These are phyloP conservation scores for Cercophora scortea DNA, from an alignment of 495 filamentous ascomycete genomes.

Conservation along the genomic window DNA sequence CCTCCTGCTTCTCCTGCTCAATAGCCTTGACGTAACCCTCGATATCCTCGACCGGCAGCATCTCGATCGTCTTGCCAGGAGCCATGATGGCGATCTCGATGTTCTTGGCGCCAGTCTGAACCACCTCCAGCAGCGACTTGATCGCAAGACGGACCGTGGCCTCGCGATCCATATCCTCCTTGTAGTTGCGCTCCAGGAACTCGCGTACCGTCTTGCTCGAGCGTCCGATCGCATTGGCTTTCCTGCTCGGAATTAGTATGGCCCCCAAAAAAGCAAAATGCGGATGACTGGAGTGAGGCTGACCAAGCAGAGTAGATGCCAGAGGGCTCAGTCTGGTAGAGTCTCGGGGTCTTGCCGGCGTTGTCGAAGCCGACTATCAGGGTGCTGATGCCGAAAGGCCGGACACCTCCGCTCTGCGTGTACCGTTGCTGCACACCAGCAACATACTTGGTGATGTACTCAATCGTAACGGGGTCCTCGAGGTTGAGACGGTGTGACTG, in stretches of 20 bases:
- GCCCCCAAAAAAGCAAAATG: neutral
- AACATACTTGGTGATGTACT: conserved; percentile 99
- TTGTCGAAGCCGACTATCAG: conserved; percentile 96
- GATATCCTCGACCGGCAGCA: conserved; percentile 91
- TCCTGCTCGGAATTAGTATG: conserved; percentile 48
- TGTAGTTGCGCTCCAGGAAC: conserved; percentile 96
- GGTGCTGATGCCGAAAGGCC: conserved; percentile 96
- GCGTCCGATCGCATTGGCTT: conserved; percentile 96
- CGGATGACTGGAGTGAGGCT: conserved; percentile 13
- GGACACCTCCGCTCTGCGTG: conserved; percentile 94
- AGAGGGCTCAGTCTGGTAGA: conserved; percentile 97
- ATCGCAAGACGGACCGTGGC: conserved; percentile 95
- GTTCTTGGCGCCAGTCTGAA: conserved; percentile 98
- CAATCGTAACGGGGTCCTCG: conserved; percentile 92
- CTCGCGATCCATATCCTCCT: conserved; percentile 91
- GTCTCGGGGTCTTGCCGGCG: conserved; percentile 70
- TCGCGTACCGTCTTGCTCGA: conserved; percentile 98
- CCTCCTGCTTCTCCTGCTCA: conserved; percentile 97
- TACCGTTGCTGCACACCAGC: conserved; percentile 97
- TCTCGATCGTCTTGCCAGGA: conserved; percentile 84
- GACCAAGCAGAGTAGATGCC: conserved; percentile 98
- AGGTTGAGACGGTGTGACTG: conserved; percentile 98
- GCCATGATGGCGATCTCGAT: conserved; percentile 99
- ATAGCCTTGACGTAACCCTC: conserved; percentile 96
- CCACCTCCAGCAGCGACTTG: conserved; percentile 95